phyloP scores from a whole-genome alignment of 2,329 filamentous ascomycete genomes.

The Neofusicoccum kwambonambiense region DNA sequence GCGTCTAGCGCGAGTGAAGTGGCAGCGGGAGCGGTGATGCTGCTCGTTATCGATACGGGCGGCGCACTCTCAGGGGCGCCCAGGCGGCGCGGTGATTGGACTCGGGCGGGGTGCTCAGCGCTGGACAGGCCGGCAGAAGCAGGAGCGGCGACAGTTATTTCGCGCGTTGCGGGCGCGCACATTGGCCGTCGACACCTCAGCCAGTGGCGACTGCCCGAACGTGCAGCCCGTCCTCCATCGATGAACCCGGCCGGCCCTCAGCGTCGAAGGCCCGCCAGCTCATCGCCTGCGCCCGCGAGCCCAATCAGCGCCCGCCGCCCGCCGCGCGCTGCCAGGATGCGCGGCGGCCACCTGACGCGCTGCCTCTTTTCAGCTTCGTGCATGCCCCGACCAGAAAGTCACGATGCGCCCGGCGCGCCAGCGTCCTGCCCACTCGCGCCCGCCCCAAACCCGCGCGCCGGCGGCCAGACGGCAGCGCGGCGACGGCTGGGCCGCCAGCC shows the following conservation, averaged over 20 bases:
- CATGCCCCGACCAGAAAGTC: conserved; percentile 5
- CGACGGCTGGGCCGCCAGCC: background rate
- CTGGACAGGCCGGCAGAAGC: background rate
- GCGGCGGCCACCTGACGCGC: conserved; percentile 4
- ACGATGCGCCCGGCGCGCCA: background rate
- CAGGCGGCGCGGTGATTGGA: conserved; percentile 6
- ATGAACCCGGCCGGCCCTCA: background rate
- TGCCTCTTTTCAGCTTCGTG: conserved; percentile 15
- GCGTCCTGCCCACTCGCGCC: background rate
- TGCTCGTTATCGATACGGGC: conserved; percentile 1
- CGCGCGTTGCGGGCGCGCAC: background rate
- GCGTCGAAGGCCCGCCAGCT: background rate
- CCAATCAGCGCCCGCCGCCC: background rate
- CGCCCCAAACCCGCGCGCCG: too few species aligned
- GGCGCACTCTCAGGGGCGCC: conserved; percentile 2
- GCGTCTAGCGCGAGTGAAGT: conserved; percentile 9
- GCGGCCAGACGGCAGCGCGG: too few species aligned
- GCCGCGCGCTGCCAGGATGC: background rate
- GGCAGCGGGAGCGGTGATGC: background rate
- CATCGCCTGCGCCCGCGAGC: background rate
- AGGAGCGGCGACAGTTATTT: conserved; percentile 13
- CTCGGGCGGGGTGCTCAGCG: background rate
- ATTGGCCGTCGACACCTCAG: conserved; percentile 10
- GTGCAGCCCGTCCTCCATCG: background rate
- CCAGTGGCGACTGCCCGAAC: conserved; percentile 8